Base-by-base conservation (phyloP, 768 basidiomycete species). In the Leccinum olivaceopallidum region DNA sequence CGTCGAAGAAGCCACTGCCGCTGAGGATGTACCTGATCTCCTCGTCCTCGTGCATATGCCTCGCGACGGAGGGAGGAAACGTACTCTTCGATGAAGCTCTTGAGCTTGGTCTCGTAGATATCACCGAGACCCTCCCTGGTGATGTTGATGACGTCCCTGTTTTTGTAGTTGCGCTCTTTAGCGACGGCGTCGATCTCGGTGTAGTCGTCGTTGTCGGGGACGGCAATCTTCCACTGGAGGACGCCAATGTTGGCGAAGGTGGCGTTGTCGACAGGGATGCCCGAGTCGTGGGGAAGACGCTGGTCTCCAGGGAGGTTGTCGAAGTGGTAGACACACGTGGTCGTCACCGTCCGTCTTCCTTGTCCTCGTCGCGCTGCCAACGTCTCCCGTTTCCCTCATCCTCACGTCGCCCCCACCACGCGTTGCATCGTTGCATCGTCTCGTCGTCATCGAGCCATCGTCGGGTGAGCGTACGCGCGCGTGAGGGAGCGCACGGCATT, bases 41-140 rank as follows among this genome's bases (percentile, higher is more conserved):
- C 69, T 98, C 95, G 67, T 97, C 95, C 73, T 97, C 94, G 67
- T 97, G 95, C 80, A 98, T 83, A 67, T 97, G 94, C 68, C 92
- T 28, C 28, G 28, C 7, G 28, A 28, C 28, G 28, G 28, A 28
- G 28, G 28, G 28, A 28, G 28, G 28, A 36, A 12, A 72, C 87
- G 61, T 66, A 92, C 91, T 95, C 93, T 56, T 88, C 80, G 67
- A 91, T 95, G 75, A 96, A 95, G 0, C 70, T 79, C 71, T 90
- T 89, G 71, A 96, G 83, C 75, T 90, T 94, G 24, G 80, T 70
- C 67, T 97, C 94, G 75, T 93, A 96, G 8, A 77, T 79, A 59
- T 92, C 92, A 1, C 94, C 95, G 53, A 98, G 76, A 0, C 86
- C 89, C 66, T 84, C 86, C 68, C 86, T 87, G 9, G 88, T 89